Conservation (phyloP, 768 basidiomycete species). For the Auricularia heimuer region DNA sequence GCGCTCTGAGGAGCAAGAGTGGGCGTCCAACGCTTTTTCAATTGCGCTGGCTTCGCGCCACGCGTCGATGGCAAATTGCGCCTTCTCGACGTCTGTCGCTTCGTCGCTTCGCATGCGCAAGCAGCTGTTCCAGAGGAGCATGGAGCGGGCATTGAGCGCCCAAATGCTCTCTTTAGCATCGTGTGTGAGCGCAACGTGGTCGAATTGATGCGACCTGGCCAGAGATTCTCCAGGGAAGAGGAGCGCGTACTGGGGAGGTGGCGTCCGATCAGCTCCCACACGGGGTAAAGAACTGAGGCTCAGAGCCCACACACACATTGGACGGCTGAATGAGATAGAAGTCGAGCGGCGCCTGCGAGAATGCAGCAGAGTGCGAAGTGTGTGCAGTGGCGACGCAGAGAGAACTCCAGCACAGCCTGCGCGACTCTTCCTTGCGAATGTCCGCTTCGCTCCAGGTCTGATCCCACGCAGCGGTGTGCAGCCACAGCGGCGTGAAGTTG, state of each 20-base stretch:
- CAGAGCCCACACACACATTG: conserved; percentile 44
- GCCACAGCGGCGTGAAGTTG: conserved; percentile 37
- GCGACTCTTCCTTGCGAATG: conserved; percentile 55
- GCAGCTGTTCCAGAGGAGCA: conserved; percentile 73
- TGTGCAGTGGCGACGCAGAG: conserved; percentile 59
- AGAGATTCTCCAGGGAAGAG: conserved; percentile 70
- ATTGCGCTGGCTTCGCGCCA: conserved; percentile 60
- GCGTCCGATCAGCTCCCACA: conserved; percentile 8
- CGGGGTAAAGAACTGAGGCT: conserved; percentile 5
- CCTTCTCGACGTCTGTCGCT: conserved; percentile 40
- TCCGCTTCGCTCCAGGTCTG: conserved; percentile 44
- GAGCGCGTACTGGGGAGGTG: conserved; percentile 39
- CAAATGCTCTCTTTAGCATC: conserved; percentile 71
- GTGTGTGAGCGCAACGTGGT: conserved; percentile 28
- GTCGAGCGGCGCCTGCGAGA: conserved; percentile 45
- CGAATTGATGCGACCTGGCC: conserved; percentile 25
- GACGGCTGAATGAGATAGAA: conserved; percentile 55
- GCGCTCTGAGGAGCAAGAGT: conserved; percentile 63
- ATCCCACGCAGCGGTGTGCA: conserved; percentile 53
- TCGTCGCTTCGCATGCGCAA: conserved; percentile 37
- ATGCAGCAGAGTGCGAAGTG: conserved; percentile 57
- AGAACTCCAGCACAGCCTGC: conserved; percentile 70
- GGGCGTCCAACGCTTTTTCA: conserved; percentile 55
- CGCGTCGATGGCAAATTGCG: conserved; percentile 49
- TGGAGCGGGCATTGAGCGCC: conserved; percentile 73